Conservation (phyloP, 1,139 yeast species). For the Zygoascus meyerae region DNA sequence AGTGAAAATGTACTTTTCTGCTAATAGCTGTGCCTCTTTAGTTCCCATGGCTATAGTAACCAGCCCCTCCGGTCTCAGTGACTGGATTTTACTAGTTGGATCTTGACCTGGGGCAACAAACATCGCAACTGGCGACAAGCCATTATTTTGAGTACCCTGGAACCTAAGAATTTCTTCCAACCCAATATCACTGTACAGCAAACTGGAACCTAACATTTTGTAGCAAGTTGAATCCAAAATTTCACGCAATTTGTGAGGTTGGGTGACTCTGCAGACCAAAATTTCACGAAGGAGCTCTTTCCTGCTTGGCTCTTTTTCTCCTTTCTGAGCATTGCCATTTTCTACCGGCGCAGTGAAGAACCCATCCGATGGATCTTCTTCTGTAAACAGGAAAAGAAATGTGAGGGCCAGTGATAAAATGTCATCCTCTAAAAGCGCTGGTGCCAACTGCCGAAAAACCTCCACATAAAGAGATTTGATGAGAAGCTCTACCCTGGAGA, state of each 20-base stretch:
- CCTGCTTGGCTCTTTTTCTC: conserved; percentile 2
- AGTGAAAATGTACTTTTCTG: conserved; percentile 47
- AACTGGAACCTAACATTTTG: conserved; percentile 13
- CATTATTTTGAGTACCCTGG: conserved; percentile 16
- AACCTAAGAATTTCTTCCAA: conserved; percentile 13
- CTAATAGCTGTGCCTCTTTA: conserved; percentile 54
- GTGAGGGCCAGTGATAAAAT: conserved; percentile 3
- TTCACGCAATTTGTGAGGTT: conserved; percentile 23
- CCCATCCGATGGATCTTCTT: neutral
- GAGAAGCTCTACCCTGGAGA: conserved; percentile 29
- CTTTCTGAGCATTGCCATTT: neutral
- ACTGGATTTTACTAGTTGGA: conserved; percentile 52
- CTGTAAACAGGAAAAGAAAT: neutral
- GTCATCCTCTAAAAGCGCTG: conserved; percentile 41
- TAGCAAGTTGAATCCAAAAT: conserved; percentile 17
- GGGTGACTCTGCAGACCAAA: conserved; percentile 12
- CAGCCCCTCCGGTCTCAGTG: conserved; percentile 31
- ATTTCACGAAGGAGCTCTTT: no score
- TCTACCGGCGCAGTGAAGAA: neutral
- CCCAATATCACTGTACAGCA: conserved; percentile 12
- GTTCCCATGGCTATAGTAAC: conserved; percentile 70
- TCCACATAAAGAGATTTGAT: conserved; percentile 41
- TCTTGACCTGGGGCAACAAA: conserved; percentile 62
- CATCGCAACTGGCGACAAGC: conserved; percentile 42
- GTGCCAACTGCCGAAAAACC: conserved; percentile 42